Evolutionary conservation across 208 protist genomes (phyloP).

Genomic region (Leishmania amazonensis): DNA sequence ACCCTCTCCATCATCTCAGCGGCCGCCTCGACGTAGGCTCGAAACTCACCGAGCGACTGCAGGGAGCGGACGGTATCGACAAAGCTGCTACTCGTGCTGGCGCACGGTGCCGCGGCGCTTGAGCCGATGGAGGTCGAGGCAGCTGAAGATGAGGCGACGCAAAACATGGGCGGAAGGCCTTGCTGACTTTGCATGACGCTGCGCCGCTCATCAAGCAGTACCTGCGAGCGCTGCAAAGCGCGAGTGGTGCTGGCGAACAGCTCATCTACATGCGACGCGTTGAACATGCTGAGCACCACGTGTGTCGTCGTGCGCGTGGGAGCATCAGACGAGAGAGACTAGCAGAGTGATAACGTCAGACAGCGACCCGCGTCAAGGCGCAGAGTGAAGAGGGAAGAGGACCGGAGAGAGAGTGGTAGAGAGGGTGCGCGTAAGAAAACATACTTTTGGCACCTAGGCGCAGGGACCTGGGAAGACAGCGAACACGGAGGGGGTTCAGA

Average conservation of each 20-base stretch:
- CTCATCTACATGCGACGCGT: slow-evolving; percentile 43
- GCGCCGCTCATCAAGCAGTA: slow-evolving; percentile 56
- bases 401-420: neutral
- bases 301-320: neutral
- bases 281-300: slow-evolving; percentile 44
- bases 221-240: slow-evolving; percentile 48
- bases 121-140: slow-evolving; percentile 6
- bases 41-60: slow-evolving; percentile 28
- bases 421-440: neutral
- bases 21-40: slow-evolving; percentile 48
- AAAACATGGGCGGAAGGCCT: slow-evolving; percentile 16
- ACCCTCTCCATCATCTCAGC: slow-evolving; percentile 39
- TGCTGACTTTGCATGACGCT: neutral
- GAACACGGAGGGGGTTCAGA: neutral
- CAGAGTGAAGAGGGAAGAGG: neutral
- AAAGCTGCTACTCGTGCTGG: slow-evolving; percentile 24
- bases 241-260: slow-evolving; percentile 48
- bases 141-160: neutral
- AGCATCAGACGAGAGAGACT: neutral
- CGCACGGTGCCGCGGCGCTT: neutral
- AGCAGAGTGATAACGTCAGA: neutral
- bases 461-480: neutral
- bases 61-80: slow-evolving; percentile 21
- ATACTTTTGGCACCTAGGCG: too few relatives aligned
- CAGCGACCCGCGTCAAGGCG: neutral